Base-by-base conservation (phyloP, 768 basidiomycete genomes). In the Tephrocybe sp. region DNA sequence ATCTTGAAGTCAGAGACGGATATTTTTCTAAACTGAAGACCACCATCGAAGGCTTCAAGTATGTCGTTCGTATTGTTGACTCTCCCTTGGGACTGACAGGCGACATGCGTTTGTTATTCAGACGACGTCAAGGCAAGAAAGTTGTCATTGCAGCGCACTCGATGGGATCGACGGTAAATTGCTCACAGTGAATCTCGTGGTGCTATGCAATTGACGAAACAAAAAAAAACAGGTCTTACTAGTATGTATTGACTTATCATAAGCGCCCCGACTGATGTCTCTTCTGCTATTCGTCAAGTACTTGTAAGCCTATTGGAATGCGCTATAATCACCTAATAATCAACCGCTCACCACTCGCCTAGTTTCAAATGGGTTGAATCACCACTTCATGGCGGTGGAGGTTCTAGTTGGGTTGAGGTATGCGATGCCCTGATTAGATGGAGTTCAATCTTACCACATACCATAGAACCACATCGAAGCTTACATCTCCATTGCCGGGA, bases 311-410 rank as follows among this genome's bases (percentile, higher is more conserved):
- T 37, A 23, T 56, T 34, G 21, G 38, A 18, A 20, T 20, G n/a
- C n/a, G n/a, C n/a, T 24, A 23, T 43, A 33, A 25, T 3, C 37
- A 12, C 11, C 34, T 36, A 9, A 18, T 39, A 11, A 24, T 28
- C 39, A 24, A 40, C 54, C 58, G 48, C 59, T 48, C 40, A 32
- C 50, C 26, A 23, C 20, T 33, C 21, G 18, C 17, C 48, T 52
- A 95, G 93, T 65, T 80, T 95, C 62, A 96, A 97, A 73, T 99
- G 96, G 96, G 95, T 96, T 0, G 96, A 98, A 70, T 90, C 92
- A 1, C 85, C 86, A 8, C 71, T 77, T 37, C 84, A 87, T 56
- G 94, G 93, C 7, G 77, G 78, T 2, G 96, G 93, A 12, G 96
- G 95, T 2, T 71, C 83, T 6, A 72, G 81, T 23, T 98, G 96